Evolutionary conservation across 164 flowering plant genomes (phyloP).

Genomic region (Platanus orientalis): DNA sequence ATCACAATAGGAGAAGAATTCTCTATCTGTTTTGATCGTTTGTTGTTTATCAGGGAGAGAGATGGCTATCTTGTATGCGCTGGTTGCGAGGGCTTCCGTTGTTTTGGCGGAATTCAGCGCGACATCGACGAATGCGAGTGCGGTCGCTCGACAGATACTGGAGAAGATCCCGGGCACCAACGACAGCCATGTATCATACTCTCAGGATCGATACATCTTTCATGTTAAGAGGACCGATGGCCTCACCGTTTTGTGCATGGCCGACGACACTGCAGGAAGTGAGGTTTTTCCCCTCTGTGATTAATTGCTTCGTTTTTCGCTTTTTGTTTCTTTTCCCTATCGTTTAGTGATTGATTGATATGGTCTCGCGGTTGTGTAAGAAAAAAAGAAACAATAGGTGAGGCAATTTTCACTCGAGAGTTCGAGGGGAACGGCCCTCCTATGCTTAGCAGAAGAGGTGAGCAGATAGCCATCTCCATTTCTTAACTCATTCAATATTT

Average conservation of each 20-base stretch:
- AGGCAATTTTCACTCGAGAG: too few relatives aligned
- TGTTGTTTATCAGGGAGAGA: not conserved
- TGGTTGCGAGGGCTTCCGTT: conserved; percentile 78
- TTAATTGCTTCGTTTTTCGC: not conserved
- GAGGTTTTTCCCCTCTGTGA: conserved; percentile 8
- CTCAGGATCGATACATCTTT: conserved; percentile 81
- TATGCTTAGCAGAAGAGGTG: too few relatives aligned
- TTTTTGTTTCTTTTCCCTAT: too few relatives aligned
- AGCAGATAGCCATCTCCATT: too few relatives aligned
- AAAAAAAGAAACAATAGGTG: too few relatives aligned
- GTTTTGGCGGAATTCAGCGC: conserved; percentile 72
- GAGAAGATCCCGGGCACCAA: conserved; percentile 50
- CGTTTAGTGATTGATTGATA: too few relatives aligned
- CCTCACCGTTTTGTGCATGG: conserved; percentile 85
- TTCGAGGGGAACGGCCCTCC: too few relatives aligned
- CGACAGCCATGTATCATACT: conserved; percentile 60
- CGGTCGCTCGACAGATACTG: conserved; percentile 65
- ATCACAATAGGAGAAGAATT: too few relatives aligned
- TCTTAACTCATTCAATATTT: too few relatives aligned
- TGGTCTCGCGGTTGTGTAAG: too few relatives aligned
- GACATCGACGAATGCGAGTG: conserved; percentile 57
- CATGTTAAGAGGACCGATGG: conserved; percentile 85
- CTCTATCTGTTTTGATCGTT: not conserved
- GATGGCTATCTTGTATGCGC: conserved; percentile 69
- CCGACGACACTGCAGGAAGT: conserved; percentile 73